These are phyloP conservation scores for Fusarium anguioides DNA, from an alignment of 2,329 filamentous ascomycete genomes.

Conservation along the genomic window DNA sequence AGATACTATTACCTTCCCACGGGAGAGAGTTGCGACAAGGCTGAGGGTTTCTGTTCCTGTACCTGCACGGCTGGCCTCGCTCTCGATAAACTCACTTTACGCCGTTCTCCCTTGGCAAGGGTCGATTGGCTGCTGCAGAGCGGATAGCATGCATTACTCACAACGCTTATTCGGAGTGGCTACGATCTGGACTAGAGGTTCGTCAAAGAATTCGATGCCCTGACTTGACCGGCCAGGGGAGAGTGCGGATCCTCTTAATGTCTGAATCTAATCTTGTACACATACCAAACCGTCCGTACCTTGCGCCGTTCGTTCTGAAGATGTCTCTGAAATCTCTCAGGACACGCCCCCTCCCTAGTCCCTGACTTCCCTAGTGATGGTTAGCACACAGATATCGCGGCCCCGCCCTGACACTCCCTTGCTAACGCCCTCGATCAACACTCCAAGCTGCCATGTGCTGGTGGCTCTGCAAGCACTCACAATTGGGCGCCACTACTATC, in stretches of 20 bases:
- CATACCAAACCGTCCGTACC: slow-evolving; percentile 50
- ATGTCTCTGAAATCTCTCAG: slow-evolving; percentile 32
- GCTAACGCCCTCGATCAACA: slow-evolving; percentile 51
- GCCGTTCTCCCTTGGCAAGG: slow-evolving; percentile 46
- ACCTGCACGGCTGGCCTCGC: slow-evolving; percentile 22
- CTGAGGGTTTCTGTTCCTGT: slow-evolving; percentile 38
- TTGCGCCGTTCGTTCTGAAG: slow-evolving; percentile 39
- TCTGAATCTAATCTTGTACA: slow-evolving; percentile 56
- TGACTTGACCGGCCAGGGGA: slow-evolving; percentile 33
- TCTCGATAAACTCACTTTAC: slow-evolving; percentile 13
- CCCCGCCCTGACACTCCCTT: slow-evolving; percentile 52
- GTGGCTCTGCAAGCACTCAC: slow-evolving; percentile 40
- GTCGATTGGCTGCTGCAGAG: slow-evolving; percentile 30
- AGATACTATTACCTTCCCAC: slow-evolving; percentile 27
- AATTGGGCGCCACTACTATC: slow-evolving; percentile 46
- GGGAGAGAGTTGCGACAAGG: slow-evolving; percentile 37
- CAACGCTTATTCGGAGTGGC: slow-evolving; percentile 33
- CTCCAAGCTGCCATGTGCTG: slow-evolving; percentile 52
- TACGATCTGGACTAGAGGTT: slow-evolving; percentile 35
- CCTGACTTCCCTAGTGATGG: slow-evolving; percentile 38
- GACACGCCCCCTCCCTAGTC: slow-evolving; percentile 37
- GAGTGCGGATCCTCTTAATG: slow-evolving; percentile 45
- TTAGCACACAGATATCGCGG: slow-evolving; percentile 39
- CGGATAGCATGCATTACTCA: slow-evolving; percentile 33
- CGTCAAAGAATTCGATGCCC: slow-evolving; percentile 46